Conservation (phyloP, 495 filamentous ascomycete genomes). For the Penicillium soppii region DNA sequence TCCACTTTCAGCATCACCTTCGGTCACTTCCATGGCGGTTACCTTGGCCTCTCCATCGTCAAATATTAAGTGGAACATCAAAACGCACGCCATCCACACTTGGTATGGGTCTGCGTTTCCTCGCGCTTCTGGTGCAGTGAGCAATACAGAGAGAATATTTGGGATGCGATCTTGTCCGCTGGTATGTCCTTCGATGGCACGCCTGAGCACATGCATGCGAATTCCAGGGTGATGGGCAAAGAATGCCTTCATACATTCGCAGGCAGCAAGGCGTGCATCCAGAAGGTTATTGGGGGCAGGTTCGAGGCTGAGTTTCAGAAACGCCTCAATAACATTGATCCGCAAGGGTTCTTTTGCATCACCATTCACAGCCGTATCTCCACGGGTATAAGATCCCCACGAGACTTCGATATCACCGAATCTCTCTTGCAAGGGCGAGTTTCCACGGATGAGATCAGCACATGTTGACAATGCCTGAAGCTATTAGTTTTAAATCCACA, state of each 20-base stretch:
- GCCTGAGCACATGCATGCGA: constrained; percentile 75
- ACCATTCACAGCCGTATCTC: constrained; percentile 37
- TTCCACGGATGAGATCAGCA: constrained; percentile 85
- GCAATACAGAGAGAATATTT: constrained; percentile 84
- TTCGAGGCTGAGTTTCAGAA: constrained; percentile 83
- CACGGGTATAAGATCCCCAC: constrained; percentile 31
- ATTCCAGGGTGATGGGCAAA: constrained; percentile 77
- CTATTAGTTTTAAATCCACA: constrained; percentile 13
- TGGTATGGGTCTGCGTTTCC: constrained; percentile 79
- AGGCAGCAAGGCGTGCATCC: constrained; percentile 79
- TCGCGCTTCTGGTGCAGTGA: constrained; percentile 58
- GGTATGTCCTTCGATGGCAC: constrained; percentile 85
- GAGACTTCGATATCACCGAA: constrained; percentile 73
- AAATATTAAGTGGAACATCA: constrained; percentile 85
- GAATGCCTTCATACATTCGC: constrained; percentile 90
- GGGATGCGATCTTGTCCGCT: constrained; percentile 79
- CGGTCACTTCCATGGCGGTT: constrained; percentile 75
- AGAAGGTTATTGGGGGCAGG: constrained; percentile 64
- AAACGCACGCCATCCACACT: constrained; percentile 85
- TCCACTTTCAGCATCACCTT: constrained; percentile 85
- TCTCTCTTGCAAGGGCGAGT: constrained; percentile 72
- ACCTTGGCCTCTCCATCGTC: constrained; percentile 79
- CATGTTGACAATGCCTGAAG: constrained; percentile 74
- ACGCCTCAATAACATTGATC: constrained; percentile 89
- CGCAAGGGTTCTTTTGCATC: constrained; percentile 45